Evolutionary conservation across 23 red algal species (phyloP).

Genomic region (Gracilariopsis chorda): DNA sequence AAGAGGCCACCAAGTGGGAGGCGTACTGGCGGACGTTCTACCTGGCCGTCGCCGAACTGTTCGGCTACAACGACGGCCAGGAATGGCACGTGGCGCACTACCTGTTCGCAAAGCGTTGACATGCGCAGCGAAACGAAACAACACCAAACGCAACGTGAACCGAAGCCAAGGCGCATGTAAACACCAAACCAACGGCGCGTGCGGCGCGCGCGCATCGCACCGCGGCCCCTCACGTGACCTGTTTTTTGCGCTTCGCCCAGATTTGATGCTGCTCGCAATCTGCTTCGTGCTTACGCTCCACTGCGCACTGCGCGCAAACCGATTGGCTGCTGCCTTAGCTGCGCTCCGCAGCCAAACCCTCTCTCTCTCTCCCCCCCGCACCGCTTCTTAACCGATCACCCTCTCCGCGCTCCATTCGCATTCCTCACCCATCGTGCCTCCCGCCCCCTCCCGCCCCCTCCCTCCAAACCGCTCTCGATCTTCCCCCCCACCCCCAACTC

Average conservation of each 20-base stretch:
- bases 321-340: too few relatives aligned
- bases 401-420: neutral
- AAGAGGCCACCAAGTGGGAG: constrained; percentile 77
- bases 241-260: too few relatives aligned
- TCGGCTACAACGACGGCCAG: constrained; percentile 77
- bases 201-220: neutral
- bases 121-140: neutral
- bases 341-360: neutral
- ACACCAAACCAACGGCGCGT: neutral
- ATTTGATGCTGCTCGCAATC: too few relatives aligned
- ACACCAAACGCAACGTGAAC: too few relatives aligned
- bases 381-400: neutral
- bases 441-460: neutral
- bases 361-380: neutral
- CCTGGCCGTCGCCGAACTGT: constrained; percentile 92
- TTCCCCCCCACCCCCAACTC: neutral
- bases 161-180: neutral
- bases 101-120: constrained; percentile 34
- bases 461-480: neutral
- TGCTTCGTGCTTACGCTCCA: too few relatives aligned
- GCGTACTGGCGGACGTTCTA: constrained; percentile 99
- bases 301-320: too few relatives aligned
- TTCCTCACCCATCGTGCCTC: neutral
- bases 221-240: neutral
- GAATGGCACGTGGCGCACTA: constrained; percentile 98